These are phyloP conservation scores for Globisporangium alternatum DNA, from an alignment of 352 stramenopile species.

Conservation along the genomic window DNA sequence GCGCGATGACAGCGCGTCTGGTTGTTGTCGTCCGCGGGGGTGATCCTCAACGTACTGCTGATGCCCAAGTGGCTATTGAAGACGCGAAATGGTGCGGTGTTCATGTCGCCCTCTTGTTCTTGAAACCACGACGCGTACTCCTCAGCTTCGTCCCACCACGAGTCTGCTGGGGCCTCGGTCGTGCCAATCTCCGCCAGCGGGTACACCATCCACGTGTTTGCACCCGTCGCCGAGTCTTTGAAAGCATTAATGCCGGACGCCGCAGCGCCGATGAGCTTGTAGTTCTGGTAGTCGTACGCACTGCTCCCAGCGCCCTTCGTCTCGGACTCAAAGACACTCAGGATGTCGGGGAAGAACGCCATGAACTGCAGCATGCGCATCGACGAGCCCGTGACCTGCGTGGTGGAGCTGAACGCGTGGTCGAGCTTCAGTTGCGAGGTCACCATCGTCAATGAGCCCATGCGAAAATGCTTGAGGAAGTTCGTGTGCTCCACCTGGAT, in stretches of 20 bases:
- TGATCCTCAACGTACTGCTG: slow-evolving; percentile 8
- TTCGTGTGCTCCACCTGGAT: neutral
- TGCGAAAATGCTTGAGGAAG: slow-evolving; percentile 24
- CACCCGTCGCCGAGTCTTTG: slow-evolving; percentile 28
- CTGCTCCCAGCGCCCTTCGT: neutral
- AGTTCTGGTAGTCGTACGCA: slow-evolving; percentile 28
- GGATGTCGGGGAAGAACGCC: slow-evolving; percentile 32
- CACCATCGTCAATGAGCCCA: slow-evolving; percentile 21
- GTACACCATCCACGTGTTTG: slow-evolving; percentile 28
- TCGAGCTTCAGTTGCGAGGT: slow-evolving; percentile 35
- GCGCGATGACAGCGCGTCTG: slow-evolving; percentile 37
- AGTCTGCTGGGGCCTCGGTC: neutral
- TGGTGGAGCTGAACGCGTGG: slow-evolving; percentile 16
- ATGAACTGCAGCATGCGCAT: slow-evolving; percentile 41
- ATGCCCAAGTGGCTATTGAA: slow-evolving; percentile 25
- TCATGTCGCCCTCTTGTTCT: slow-evolving; percentile 17
- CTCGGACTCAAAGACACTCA: slow-evolving; percentile 25
- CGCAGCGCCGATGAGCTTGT: slow-evolving; percentile 33
- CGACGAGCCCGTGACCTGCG: slow-evolving; percentile 28
- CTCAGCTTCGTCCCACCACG: slow-evolving; percentile 34
- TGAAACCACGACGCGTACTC: slow-evolving; percentile 33
- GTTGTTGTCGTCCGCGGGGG: slow-evolving; percentile 21
- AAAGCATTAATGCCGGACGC: slow-evolving; percentile 35
- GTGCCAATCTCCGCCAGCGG: slow-evolving; percentile 25
- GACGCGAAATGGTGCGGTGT: slow-evolving; percentile 26